phyloP scores from a whole-genome alignment of 2,329 filamentous ascomycete genomes.

The Coniochaeta sp. region DNA sequence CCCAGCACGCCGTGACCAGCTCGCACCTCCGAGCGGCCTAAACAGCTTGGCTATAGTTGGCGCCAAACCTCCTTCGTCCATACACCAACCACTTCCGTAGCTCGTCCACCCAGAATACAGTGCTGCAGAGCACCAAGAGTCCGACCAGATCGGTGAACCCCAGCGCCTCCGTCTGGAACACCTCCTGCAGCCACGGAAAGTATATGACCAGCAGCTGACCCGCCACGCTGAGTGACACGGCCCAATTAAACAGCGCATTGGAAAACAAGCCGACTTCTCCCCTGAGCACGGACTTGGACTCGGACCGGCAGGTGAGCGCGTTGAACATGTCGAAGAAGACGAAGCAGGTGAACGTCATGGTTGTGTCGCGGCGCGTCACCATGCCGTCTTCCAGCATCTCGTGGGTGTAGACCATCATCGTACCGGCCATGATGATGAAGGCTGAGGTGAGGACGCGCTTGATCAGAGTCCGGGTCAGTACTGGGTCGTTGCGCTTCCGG shows the following conservation, averaged over 20 bases:
- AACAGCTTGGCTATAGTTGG: slow-evolving; percentile 59
- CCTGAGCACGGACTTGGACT: slow-evolving; percentile 79
- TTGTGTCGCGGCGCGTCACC: slow-evolving; percentile 89
- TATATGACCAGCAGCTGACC: slow-evolving; percentile 92
- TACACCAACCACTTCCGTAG: slow-evolving; percentile 70
- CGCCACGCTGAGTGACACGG: slow-evolving; percentile 74
- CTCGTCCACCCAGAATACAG: slow-evolving; percentile 94
- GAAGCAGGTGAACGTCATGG: slow-evolving; percentile 98
- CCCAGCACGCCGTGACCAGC: background rate
- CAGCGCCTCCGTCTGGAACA: slow-evolving; percentile 93
- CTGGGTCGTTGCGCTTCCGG: slow-evolving; percentile 76
- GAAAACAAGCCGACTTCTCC: slow-evolving; percentile 78
- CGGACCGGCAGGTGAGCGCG: slow-evolving; percentile 84
- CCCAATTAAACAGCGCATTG: slow-evolving; percentile 95
- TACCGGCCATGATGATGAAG: slow-evolving; percentile 84
- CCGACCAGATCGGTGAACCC: slow-evolving; percentile 65
- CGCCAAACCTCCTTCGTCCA: slow-evolving; percentile 47
- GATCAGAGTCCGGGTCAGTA: slow-evolving; percentile 79
- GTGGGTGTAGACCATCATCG: slow-evolving; percentile 81
- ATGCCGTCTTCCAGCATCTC: slow-evolving; percentile 81
- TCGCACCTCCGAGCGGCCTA: slow-evolving; percentile 20
- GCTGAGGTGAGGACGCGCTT: slow-evolving; percentile 82
- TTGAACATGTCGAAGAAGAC: slow-evolving; percentile 99
- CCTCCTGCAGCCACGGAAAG: slow-evolving; percentile 83
- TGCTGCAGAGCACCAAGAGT: slow-evolving; percentile 71